These are phyloP conservation scores for Diaporthe ampelina DNA, from an alignment of 2,329 filamentous ascomycete species.

Conservation along the genomic window DNA sequence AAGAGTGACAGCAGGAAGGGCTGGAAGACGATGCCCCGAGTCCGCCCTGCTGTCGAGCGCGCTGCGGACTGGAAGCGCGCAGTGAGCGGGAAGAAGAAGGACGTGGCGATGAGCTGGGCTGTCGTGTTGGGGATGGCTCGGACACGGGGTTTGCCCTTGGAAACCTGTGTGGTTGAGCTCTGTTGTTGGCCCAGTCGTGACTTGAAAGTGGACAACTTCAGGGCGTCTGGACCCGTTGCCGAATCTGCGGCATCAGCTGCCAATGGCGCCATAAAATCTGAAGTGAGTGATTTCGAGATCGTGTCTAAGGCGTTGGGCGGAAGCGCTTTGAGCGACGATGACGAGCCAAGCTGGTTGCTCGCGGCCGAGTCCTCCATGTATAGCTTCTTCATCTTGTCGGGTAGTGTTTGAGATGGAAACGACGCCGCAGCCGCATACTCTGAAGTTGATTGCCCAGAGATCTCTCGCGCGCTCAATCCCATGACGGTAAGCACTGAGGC, in stretches of 20 bases:
- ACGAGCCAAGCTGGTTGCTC: conserved; percentile 43
- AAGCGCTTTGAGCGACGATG: conserved; percentile 63
- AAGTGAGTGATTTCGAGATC: conserved; percentile 77
- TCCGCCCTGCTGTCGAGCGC: conserved; percentile 55
- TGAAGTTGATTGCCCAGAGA: conserved; percentile 80
- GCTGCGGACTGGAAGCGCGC: conserved; percentile 81
- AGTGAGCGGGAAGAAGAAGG: conserved; percentile 90
- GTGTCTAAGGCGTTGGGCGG: conserved; percentile 74
- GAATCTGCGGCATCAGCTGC: conserved; percentile 86
- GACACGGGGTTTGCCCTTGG: conserved; percentile 53
- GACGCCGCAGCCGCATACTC: conserved; percentile 63
- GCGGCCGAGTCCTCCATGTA: conserved; percentile 64
- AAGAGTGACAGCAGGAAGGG: conserved; percentile 83
- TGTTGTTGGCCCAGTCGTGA: conserved; percentile 77
- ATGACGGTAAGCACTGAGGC: conserved; percentile 85
- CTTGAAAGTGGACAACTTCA: conserved; percentile 93
- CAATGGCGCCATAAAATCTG: conserved; percentile 83
- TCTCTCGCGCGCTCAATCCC: conserved; percentile 84
- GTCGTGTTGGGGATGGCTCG: conserved; percentile 81
- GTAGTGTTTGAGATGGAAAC: conserved; percentile 87
- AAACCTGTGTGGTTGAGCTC: conserved; percentile 53
- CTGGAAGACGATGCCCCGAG: conserved; percentile 75
- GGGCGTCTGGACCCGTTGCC: conserved; percentile 81
- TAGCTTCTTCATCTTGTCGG: conserved; percentile 78
- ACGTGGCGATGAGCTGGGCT: conserved; percentile 79